phyloP scores from a whole-genome alignment of 2,329 filamentous ascomycete species.

The Macrophomina phaseolina region DNA sequence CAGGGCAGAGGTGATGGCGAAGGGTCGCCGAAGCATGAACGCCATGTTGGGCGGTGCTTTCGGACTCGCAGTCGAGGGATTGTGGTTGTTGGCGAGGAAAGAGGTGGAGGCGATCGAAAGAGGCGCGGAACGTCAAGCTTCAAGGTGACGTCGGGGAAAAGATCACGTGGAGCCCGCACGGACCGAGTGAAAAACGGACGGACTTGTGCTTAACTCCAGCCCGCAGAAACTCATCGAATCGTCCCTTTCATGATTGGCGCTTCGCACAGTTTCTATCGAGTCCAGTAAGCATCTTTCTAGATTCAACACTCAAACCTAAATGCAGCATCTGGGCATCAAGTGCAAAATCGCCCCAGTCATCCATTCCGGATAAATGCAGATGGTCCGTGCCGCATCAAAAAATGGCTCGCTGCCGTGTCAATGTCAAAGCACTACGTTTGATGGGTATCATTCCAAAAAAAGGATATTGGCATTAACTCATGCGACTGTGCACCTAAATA shows the following conservation, averaged over 20 bases:
- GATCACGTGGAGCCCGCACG: slow-evolving; percentile 12
- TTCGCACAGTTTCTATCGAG: not conserved
- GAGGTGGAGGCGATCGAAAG: slow-evolving; percentile 16
- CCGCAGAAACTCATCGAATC: slow-evolving; percentile 24
- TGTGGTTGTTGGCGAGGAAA: not conserved
- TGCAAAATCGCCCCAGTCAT: too few species aligned
- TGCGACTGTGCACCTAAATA: slow-evolving; percentile 20
- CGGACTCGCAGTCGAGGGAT: not conserved
- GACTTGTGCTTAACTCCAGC: slow-evolving; percentile 17
- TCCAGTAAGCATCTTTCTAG: not conserved
- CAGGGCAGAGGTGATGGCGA: slow-evolving; percentile 65
- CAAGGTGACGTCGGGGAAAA: slow-evolving; percentile 24
- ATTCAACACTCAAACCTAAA: not conserved
- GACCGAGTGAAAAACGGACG: not conserved
- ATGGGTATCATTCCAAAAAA: not conserved
- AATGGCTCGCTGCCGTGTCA: too few species aligned
- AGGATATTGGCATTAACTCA: slow-evolving; percentile 1
- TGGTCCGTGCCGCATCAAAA: too few species aligned
- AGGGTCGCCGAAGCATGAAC: slow-evolving; percentile 68
- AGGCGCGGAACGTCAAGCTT: slow-evolving; percentile 9
- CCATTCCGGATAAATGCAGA: too few species aligned
- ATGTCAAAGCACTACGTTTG: too few species aligned
- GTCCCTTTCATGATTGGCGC: slow-evolving; percentile 9
- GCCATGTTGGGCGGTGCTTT: slow-evolving; percentile 57
- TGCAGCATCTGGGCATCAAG: too few species aligned